These are phyloP conservation scores for Mrakia frigida DNA, from an alignment of 768 basidiomycete genomes.

Conservation along the genomic window DNA sequence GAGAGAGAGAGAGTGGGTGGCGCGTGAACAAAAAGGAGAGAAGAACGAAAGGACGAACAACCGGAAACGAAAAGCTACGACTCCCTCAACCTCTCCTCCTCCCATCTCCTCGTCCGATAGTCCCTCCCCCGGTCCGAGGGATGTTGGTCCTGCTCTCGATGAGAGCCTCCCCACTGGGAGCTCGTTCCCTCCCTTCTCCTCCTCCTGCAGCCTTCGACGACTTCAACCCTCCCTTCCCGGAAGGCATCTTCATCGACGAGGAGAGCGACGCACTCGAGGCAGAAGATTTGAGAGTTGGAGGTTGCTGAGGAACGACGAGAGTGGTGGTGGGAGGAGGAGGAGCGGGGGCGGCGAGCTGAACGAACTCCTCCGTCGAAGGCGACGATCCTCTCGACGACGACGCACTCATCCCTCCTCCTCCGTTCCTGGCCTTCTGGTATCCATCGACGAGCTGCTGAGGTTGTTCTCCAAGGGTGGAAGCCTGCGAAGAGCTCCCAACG, in stretches of 20 bases:
- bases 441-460: not conserved
- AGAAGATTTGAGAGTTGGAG: not conserved
- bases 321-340: not conserved
- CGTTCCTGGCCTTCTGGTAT: not conserved
- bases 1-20: too few species aligned
- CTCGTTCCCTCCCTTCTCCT: not conserved
- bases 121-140: not conserved
- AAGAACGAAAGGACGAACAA: not conserved
- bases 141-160: slow-evolving; percentile 9
- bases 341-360: not conserved
- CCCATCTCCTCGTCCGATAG: not conserved
- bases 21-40: not conserved
- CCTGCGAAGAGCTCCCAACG: not conserved
- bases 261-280: not conserved
- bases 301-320: not conserved
- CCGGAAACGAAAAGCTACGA: not conserved
- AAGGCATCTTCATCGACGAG: not conserved
- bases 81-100: not conserved
- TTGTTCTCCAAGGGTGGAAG: not conserved
- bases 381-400: slow-evolving; percentile 12
- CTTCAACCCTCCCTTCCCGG: not conserved
- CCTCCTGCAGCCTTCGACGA: not conserved
- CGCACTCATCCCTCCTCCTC: not conserved
- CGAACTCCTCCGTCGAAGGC: not conserved
- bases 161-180: not conserved